Base-by-base conservation (phyloP, 768 basidiomycete species). In the Kwoniella dendrophila region DNA sequence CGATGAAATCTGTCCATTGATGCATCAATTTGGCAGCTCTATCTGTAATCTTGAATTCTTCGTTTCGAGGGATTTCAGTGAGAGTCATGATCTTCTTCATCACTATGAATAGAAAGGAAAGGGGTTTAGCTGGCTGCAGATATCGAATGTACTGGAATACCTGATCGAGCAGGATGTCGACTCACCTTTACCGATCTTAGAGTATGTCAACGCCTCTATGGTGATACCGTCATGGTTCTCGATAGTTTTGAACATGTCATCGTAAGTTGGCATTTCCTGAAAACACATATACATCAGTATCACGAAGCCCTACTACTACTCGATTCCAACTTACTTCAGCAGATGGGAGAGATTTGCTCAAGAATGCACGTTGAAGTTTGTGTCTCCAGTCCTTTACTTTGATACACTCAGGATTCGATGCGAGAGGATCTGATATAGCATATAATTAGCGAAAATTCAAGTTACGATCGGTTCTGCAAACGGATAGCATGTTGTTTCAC, bases 371-470 rank as follows among this genome's bases (percentile, higher is more conserved):
- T 80, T 97, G 93, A 2, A 96, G 84, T 78, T 86, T 89, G 78
- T 95, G 92, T 68, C 94, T 83, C 92, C 93, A 95, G 60, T 90
- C 89, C 73, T 89, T 87, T 70, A 94, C 91, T 77, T 88, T 87
- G 56, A 81, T 71, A 24, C 86, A 88, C 63, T 88, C 87, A 1
- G 83, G 83, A 76, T 89, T 86, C 50, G 77, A 81, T 41, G 81
- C 79, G 56, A 86, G 65, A 53, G 82, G 82, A 59, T 82, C 83
- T 83, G 47, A 22, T 14, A 12, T 22, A 22, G 12, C 2, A 24
- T 11, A 30, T 40, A 6, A 34, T 27, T n/a, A 56, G 30, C 24
- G 20, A 44, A 24, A 14, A 16, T 20, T 22, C 27, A 30, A 12
- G 40, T 12, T 58, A 12, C 8, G 22, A 27, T 20, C 5, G 47